Evolutionary conservation across 805 yeast species (phyloP).

Genomic region (Ascoidea asiatica): DNA sequence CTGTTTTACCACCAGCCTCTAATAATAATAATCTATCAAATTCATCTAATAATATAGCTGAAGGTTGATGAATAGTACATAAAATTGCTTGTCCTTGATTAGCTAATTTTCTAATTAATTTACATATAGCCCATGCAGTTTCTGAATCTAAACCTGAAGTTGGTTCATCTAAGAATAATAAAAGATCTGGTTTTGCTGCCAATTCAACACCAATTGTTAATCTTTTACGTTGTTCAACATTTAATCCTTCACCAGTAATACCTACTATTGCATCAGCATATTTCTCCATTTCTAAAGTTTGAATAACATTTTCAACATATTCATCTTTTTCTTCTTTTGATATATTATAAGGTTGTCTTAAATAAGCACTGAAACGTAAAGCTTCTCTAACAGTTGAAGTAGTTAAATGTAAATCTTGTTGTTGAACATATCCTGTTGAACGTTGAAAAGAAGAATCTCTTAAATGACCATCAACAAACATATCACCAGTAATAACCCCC

Average conservation of each 20-base stretch:
- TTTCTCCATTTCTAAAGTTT: slow-evolving; percentile 50
- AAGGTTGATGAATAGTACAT: slow-evolving; percentile 72
- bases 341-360: slow-evolving; percentile 53
- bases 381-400: slow-evolving; percentile 71
- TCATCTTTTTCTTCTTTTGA: slow-evolving; percentile 45
- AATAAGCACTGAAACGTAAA: slow-evolving; percentile 52
- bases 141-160: slow-evolving; percentile 60
- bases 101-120: slow-evolving; percentile 53
- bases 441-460: slow-evolving; percentile 58
- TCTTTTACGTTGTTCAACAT: slow-evolving; percentile 57
- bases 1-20: slow-evolving; percentile 68
- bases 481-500: slow-evolving; percentile 62
- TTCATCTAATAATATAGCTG: slow-evolving; percentile 53
- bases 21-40: slow-evolving; percentile 56
- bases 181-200: slow-evolving; percentile 52
- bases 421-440: slow-evolving; percentile 72
- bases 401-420: slow-evolving; percentile 63
- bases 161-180: slow-evolving; percentile 58
- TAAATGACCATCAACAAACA: slow-evolving; percentile 56
- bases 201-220: slow-evolving; percentile 61
- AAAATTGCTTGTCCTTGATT: slow-evolving; percentile 63
- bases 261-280: slow-evolving; percentile 77
- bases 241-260: slow-evolving; percentile 57
- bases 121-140: slow-evolving; percentile 58
- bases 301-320: slow-evolving; percentile 58